phyloP scores from a whole-genome alignment of 768 basidiomycete genomes.

The Podaxis rugospora region DNA sequence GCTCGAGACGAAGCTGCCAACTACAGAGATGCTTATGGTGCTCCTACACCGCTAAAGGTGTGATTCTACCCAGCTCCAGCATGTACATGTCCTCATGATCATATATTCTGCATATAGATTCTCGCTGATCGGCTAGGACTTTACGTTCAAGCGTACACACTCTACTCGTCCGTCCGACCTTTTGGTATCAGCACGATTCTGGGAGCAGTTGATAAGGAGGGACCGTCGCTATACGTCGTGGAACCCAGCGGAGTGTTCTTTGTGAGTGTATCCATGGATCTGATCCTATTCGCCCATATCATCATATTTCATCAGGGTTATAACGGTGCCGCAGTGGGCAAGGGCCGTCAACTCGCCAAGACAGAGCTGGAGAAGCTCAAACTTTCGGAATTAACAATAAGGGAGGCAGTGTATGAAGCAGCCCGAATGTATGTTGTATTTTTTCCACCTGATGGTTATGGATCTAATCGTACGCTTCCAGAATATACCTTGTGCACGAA shows the following conservation, averaged over 20 bases:
- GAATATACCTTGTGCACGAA: constrained; percentile 96
- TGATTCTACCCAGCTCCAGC: constrained; percentile 12
- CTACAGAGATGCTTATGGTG: constrained; percentile 68
- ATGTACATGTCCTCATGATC: neutral
- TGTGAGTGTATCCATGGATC: constrained; percentile 39
- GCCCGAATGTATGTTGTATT: constrained; percentile 79
- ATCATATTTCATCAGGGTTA: constrained; percentile 61
- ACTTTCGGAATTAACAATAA: constrained; percentile 69
- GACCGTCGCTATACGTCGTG: constrained; percentile 82
- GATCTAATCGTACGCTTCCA: constrained; percentile 25
- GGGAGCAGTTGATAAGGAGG: constrained; percentile 83
- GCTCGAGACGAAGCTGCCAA: constrained; percentile 80
- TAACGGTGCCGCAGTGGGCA: constrained; percentile 94
- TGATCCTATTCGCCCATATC: neutral
- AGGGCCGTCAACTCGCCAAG: constrained; percentile 97
- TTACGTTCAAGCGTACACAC: constrained; percentile 94
- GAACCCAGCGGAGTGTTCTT: constrained; percentile 94
- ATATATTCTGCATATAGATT: constrained; percentile 18
- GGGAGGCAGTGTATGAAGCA: constrained; percentile 88
- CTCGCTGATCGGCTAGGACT: constrained; percentile 72
- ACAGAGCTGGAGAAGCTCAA: constrained; percentile 97
- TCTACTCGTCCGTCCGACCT: constrained; percentile 96
- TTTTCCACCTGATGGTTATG: neutral
- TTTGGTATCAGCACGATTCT: constrained; percentile 95
- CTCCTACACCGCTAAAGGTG: constrained; percentile 81